Evolutionary conservation across 805 yeast genomes (phyloP), one percentile per base, ranked within the genome.

Genomic region (Helenozyma rhizophorensis): DNA sequence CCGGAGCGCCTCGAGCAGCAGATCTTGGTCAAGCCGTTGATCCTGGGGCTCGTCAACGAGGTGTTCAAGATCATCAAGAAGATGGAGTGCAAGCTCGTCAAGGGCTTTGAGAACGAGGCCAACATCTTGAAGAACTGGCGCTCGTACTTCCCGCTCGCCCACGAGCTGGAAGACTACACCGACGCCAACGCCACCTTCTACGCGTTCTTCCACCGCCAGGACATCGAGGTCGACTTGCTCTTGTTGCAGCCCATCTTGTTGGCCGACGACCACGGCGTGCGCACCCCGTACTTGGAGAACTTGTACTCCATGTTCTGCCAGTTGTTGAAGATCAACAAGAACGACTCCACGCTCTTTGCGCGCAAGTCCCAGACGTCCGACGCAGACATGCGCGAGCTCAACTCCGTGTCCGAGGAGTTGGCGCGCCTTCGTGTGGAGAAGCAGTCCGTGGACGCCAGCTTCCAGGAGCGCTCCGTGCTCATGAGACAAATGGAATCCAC

Each of bases 251-350:
- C 96, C 4, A 89, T 89, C 32, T 64, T 89, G 34, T 66, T 88
- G 36, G 95, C 93, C n/a, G 96, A 88, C 60, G 96, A 88, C 53
- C 75, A 76, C 52, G 80, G 82, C 30, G 79, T 87, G 34, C 81
- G 83, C 54, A 86, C 96, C 1, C 96, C 97, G 2, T 89, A 89
- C 54, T 67, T 89, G 54, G 97, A 89, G 60, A 85, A 85, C 47
- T 62, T 86, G 36, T 89, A 86, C 54, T 87, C 95, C 2, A 72
- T 79, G 33, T 64, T 83, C 66, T 78, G 84, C 42, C 89, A 83
- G 53, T 71, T 66, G 33, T 70, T 65, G 34, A 70, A 65, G 38
- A 59, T 73, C 38, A 79, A 78, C 40, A 48, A 46, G 9, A 34
- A 40, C 11, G 28, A 37, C 1, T 56, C 65, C 7, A 40, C 56